Percentiles rank a stretch among this genome's conserved stretches.
These are phyloP conservation scores for Phialemonium atrogriseum DNA, from an alignment of 2,329 filamentous ascomycete genomes.

Conservation along the genomic window DNA sequence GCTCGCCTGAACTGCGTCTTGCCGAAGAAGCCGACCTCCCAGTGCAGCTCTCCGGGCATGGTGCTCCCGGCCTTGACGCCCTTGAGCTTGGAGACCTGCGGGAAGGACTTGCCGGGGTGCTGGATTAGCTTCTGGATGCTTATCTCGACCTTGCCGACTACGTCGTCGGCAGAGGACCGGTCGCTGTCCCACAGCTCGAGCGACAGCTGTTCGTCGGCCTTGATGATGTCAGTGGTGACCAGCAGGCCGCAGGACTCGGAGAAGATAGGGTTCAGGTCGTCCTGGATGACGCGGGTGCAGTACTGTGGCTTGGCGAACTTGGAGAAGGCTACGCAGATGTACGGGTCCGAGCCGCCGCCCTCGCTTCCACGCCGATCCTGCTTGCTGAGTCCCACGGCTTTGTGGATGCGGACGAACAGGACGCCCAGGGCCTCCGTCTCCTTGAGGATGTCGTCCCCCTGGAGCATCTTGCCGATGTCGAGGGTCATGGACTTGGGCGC, in stretches of 20 bases:
- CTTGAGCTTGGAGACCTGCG: slow-evolving; percentile 72
- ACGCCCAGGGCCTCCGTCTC: slow-evolving; percentile 79
- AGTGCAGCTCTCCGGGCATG: slow-evolving; percentile 91
- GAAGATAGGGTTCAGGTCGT: slow-evolving; percentile 88
- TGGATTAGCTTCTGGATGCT: slow-evolving; percentile 94
- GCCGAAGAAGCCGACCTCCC: slow-evolving; percentile 93
- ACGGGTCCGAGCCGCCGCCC: slow-evolving; percentile 86
- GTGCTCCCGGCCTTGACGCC: slow-evolving; percentile 76
- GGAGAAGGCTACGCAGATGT: slow-evolving; percentile 89
- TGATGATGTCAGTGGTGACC: slow-evolving; percentile 83
- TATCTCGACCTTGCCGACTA: slow-evolving; percentile 89
- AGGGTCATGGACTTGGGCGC: slow-evolving; percentile 91
- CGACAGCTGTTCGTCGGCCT: slow-evolving; percentile 85
- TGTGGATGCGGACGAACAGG: slow-evolving; percentile 88
- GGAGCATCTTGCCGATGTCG: slow-evolving; percentile 82
- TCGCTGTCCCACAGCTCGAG: slow-evolving; percentile 97
- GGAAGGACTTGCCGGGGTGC: slow-evolving; percentile 87
- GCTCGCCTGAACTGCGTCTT: slow-evolving; percentile 83
- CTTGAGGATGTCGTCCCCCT: slow-evolving; percentile 87
- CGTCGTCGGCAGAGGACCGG: slow-evolving; percentile 82
- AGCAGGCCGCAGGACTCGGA: slow-evolving; percentile 80
- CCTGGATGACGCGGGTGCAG: slow-evolving; percentile 91
- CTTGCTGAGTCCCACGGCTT: slow-evolving; percentile 80
- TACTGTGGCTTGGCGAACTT: slow-evolving; percentile 98
- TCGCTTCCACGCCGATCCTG: slow-evolving; percentile 76